Percentiles rank a stretch among this genome's conserved stretches.
phyloP scores from a whole-genome alignment of 371 early-diverging fungal genomes.

The Syncephalastrum monosporum region DNA sequence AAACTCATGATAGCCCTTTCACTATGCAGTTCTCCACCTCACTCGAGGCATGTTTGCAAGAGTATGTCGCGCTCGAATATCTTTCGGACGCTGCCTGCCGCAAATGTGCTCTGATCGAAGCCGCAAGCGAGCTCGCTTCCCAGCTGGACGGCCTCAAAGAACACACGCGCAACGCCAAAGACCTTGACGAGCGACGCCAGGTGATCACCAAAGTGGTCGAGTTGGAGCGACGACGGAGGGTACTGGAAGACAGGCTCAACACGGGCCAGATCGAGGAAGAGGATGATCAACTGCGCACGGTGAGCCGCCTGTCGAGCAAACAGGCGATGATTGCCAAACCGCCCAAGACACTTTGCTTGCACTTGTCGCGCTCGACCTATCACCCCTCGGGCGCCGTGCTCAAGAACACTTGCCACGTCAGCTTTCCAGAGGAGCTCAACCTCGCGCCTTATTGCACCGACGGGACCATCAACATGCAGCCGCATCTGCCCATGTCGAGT shows the following conservation, averaged over 20 bases:
- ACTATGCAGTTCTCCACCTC: constrained; percentile 43
- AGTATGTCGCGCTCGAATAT: constrained; percentile 67
- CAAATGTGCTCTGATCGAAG: constrained; percentile 65
- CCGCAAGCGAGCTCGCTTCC: constrained; percentile 25
- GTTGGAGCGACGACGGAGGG: constrained; percentile 23
- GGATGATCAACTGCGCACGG: constrained; percentile 8
- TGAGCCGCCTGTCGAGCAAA: constrained; percentile 47
- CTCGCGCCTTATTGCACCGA: constrained; percentile 58
- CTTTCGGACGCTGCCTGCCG: constrained; percentile 74
- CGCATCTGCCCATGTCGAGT: constrained; percentile 57
- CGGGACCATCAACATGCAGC: constrained; percentile 49
- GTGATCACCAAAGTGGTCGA: constrained; percentile 25
- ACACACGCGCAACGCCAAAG: constrained; percentile 38
- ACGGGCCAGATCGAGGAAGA: constrained; percentile 11
- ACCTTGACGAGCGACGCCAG: constrained; percentile 24
- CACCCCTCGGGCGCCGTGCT: constrained; percentile 57
- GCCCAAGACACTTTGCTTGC: constrained; percentile 62
- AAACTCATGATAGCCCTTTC: background rate
- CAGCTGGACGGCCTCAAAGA: constrained; percentile 43
- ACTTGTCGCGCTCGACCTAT: constrained; percentile 72
- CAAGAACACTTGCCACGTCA: constrained; percentile 66
- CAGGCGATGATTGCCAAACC: constrained; percentile 64
- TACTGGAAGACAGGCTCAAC: constrained; percentile 9
- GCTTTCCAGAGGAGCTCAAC: constrained; percentile 62
- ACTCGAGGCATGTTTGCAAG: constrained; percentile 61